Percentiles rank a stretch among this genome's conserved stretches.
These are phyloP conservation scores for Trifolium subterraneum DNA, from an alignment of 306 rosid genomes.

Conservation along the genomic window DNA sequence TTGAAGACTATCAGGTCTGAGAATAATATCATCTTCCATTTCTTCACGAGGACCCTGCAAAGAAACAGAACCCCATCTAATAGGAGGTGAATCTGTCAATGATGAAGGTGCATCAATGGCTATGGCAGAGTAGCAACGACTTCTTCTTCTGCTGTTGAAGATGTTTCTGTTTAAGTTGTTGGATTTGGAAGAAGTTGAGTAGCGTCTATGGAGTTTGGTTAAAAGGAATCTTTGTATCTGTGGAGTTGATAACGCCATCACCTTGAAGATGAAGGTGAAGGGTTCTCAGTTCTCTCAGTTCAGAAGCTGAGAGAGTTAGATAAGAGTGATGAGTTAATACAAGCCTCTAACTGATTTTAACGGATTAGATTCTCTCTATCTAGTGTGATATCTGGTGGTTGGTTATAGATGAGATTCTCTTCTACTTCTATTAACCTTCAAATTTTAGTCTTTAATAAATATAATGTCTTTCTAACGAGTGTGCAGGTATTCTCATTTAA, in stretches of 20 bases:
- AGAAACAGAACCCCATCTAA: conserved; percentile 82
- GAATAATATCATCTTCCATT: conserved; percentile 84
- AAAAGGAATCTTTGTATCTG: conserved; percentile 68
- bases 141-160: conserved; percentile 37
- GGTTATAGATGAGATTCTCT: conserved; percentile 32
- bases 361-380: conserved; percentile 58
- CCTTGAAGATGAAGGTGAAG: not conserved
- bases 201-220: conserved; percentile 50
- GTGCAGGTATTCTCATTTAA: no score
- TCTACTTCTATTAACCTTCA: not conserved
- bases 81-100: conserved; percentile 57
- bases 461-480: no score
- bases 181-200: conserved; percentile 38
- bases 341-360: conserved; percentile 78
- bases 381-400: not conserved
- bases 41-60: conserved; percentile 88
- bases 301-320: conserved; percentile 45
- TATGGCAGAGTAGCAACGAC: conserved; percentile 73
- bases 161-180: conserved; percentile 40
- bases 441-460: not conserved
- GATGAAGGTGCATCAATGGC: conserved; percentile 87
- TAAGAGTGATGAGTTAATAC: conserved; percentile 65
- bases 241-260: conserved; percentile 80
- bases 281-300: conserved; percentile 20
- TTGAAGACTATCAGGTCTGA: conserved; percentile 64